phyloP scores from a whole-genome alignment of 1,139 yeast species.

The Suhomyces bribrorum region DNA sequence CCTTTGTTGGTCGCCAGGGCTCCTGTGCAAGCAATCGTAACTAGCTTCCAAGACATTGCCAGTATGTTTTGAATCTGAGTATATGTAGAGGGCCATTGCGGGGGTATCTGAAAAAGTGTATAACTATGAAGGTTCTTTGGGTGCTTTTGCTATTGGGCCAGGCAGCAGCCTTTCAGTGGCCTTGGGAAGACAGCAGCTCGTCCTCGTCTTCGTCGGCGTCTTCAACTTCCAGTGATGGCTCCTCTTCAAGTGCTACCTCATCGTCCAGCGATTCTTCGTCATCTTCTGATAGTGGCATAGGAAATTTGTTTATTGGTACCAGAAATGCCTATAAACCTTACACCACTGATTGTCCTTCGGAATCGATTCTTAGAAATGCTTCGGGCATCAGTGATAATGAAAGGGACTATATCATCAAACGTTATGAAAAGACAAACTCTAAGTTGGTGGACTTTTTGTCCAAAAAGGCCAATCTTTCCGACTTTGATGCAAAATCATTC shows the following conservation, averaged over 20 bases:
- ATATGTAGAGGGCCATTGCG: too few relatives aligned
- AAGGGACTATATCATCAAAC: constrained; percentile 25
- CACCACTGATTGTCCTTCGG: constrained; percentile 10
- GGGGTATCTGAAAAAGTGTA: not conserved
- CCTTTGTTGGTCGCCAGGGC: not conserved
- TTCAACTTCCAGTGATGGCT: not conserved
- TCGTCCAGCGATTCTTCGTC: constrained; percentile 4
- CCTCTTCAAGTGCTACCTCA: not conserved
- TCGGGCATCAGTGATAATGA: constrained; percentile 27
- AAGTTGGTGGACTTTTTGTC: constrained; percentile 33
- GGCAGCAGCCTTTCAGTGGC: constrained; percentile 13
- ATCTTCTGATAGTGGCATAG: constrained; percentile 2
- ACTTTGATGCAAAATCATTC: constrained; percentile 36
- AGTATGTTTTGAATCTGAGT: too few relatives aligned
- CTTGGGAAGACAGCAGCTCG: constrained; percentile 13
- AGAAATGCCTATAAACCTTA: constrained; percentile 10
- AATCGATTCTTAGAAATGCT: constrained; percentile 28
- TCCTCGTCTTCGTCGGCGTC: constrained; percentile 3
- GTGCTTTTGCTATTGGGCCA: constrained; percentile 2
- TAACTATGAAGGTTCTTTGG: constrained; percentile 4
- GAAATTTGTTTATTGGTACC: constrained; percentile 2
- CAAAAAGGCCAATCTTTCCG: constrained; percentile 33
- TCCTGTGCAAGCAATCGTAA: not conserved
- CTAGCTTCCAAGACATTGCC: not conserved
- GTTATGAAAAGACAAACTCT: constrained; percentile 35